Conservation (phyloP, 306 rosid genomes). For the Prunus padus region DNA sequence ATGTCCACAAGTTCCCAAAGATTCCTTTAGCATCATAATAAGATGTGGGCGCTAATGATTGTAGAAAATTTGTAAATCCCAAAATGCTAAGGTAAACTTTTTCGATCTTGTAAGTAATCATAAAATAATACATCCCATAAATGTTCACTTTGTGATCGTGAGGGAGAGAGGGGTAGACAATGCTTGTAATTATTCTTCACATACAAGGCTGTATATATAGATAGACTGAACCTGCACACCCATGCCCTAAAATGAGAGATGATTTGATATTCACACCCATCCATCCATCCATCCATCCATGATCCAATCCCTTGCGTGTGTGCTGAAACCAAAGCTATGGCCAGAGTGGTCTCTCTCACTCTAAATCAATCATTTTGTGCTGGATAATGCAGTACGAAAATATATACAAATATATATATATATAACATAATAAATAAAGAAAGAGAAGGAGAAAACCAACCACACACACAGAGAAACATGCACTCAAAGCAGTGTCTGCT, state of each 20-base stretch:
- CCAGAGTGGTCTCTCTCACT: conserved; percentile 10
- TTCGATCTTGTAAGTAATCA: not conserved
- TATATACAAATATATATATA: too few species aligned
- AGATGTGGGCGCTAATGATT: not conserved
- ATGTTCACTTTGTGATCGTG: not conserved
- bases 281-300: not conserved
- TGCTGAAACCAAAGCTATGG: not conserved
- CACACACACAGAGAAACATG: not conserved
- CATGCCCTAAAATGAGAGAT: not conserved
- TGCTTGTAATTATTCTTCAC: not conserved
- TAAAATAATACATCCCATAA: not conserved
- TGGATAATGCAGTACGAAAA: not conserved
- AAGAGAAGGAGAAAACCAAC: not conserved
- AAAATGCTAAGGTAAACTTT: not conserved
- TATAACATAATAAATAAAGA: not conserved
- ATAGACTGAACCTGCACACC: not conserved
- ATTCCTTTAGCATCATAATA: not conserved
- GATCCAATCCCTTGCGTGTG: conserved; percentile 6
- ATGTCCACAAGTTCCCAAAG: not conserved
- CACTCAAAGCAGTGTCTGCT: not conserved
- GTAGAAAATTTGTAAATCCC: not conserved
- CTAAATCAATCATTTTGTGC: conserved; percentile 15
- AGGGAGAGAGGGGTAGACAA: too few species aligned
- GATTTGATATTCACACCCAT: not conserved
- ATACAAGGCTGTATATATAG: not conserved